These are phyloP conservation scores for Podospora bellae-mahoneyi DNA, from an alignment of 495 filamentous ascomycete species.

Conservation along the genomic window DNA sequence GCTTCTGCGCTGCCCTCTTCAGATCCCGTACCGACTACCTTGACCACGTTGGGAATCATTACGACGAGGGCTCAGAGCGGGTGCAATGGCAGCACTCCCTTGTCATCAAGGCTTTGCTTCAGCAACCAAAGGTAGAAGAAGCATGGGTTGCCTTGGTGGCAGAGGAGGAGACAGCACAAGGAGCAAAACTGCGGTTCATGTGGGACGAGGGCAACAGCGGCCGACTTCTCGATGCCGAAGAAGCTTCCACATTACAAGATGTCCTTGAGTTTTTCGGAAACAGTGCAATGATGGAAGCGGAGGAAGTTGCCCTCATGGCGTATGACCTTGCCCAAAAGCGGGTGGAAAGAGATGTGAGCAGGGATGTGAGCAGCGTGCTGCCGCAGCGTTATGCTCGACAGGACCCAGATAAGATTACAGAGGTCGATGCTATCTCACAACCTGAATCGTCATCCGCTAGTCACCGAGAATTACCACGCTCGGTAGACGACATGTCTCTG, in stretches of 20 bases:
- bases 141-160: conserved; percentile 23
- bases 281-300: not conserved
- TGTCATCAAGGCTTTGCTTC: conserved; percentile 28
- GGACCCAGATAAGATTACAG: not conserved
- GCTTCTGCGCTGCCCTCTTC: conserved; percentile 24
- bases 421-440: not conserved
- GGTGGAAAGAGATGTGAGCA: not conserved
- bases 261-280: conserved; percentile 23
- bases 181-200: conserved; percentile 16
- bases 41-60: conserved; percentile 26
- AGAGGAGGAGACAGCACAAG: conserved; percentile 16
- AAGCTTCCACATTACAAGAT: conserved; percentile 14
- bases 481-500: not conserved
- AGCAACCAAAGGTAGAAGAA: conserved; percentile 19
- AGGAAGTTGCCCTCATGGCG: conserved; percentile 10
- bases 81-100: conserved; percentile 26
- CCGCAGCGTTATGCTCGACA: conserved; percentile 6
- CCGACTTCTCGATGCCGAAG: conserved; percentile 6
- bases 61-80: conserved; percentile 23
- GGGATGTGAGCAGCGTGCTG: conserved; percentile 16
- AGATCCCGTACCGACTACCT: conserved; percentile 22
- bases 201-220: conserved; percentile 23
- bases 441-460: not conserved
- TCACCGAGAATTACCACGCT: not conserved
- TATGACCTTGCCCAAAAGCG: conserved; percentile 12